Evolutionary conservation across 352 stramenopile genomes (phyloP), one percentile per base, ranked within the genome.

Genomic region (Phytophthora cactorum): DNA sequence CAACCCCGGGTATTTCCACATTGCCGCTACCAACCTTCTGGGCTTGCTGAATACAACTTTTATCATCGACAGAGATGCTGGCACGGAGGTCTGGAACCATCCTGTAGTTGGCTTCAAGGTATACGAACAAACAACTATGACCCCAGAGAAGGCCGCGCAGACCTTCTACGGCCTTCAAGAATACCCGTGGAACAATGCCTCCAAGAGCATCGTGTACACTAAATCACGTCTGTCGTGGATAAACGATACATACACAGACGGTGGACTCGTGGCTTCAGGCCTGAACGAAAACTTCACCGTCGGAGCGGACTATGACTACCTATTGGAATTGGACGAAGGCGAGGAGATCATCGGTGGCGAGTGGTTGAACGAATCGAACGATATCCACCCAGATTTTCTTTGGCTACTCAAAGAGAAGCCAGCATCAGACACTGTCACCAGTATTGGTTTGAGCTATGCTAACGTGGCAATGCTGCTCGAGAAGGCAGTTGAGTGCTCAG

Each of bases 81-180:
- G 53, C 12, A 15, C 28, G 1, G 62, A 78, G 38, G 76, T 88
- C 31, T 87, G 77, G 77, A 87, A 85, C 70, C 69, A 81, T 28
- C 79, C 79, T 1, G 71, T 87, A n/a, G 32, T 52, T 8, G 70
- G 64, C 32, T 87, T 82, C 59, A 49, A 75, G 41, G 56, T 83
- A n/a, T 29, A 53, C 25, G 44, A 78, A n/a, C 45, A 68, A 44
- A 54, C 67, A 7, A 52, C 59, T 10, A 64, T 83, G 60, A 59
- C 63, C 4, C 56, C 58, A 0, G 29, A 70, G 29, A n/a, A 79
- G 4, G 74, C 70, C 0, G 73, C 74, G 0, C 15, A 65, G 28
- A 63, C 60, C 29, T 78, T 58, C 54, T 83, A 74, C 55, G 60
- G 52, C 14, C 59, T 63, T 8, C 51, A 52, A 14, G 59, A 51